Conservation (phyloP, 192 early-diverging fungal genomes). For the Podila horticola region DNA sequence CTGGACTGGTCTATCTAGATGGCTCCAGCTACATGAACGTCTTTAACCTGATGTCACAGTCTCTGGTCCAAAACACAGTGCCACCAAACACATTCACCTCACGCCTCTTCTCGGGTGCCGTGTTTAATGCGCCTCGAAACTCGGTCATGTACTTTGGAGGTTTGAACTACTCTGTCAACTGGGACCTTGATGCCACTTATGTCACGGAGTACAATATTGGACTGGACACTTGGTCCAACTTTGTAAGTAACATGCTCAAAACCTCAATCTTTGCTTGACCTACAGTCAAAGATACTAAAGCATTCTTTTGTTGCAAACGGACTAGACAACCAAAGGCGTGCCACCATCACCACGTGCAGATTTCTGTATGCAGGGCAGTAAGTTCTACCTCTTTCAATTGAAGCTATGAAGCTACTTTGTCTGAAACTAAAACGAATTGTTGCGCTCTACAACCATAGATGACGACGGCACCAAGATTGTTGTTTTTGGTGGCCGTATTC, state of each 20-base stretch:
- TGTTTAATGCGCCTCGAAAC: conserved; percentile 7
- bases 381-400: background rate
- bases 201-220: conserved; percentile 23
- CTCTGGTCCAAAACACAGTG: background rate
- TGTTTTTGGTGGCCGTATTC: conserved; percentile 23
- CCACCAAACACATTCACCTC: conserved; percentile 9
- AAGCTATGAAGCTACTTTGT: too few species aligned
- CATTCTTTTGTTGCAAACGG: background rate
- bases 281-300: background rate
- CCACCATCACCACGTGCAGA: conserved; percentile 22
- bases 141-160: conserved; percentile 44
- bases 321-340: conserved; percentile 5
- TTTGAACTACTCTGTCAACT: background rate
- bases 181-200: conserved; percentile 14
- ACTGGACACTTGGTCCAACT: conserved; percentile 19
- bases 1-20: conserved; percentile 12
- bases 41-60: conserved; percentile 1
- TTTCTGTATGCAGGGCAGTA: conserved; percentile 32
- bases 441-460: background rate
- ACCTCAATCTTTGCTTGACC: background rate
- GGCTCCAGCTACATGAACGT: conserved; percentile 14
- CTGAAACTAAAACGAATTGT: background rate
- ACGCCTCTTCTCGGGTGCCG: conserved; percentile 15
- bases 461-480: conserved; percentile 28
- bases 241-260: conserved; percentile 16